Percentiles rank a stretch among this genome's conserved stretches.
Evolutionary conservation across 306 rosid genomes (phyloP).

Genomic region (Cicer pinnatifidum): DNA sequence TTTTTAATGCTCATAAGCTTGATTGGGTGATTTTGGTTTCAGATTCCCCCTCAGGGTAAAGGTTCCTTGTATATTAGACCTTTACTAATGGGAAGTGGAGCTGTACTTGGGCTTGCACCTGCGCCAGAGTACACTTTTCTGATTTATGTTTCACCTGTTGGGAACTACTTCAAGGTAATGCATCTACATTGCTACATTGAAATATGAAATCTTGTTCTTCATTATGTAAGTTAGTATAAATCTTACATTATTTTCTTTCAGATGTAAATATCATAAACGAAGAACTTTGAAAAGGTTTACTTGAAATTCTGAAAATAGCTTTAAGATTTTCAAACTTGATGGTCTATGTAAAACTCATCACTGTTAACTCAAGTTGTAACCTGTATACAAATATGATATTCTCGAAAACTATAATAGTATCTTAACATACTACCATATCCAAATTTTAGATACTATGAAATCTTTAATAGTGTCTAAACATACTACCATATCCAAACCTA

Average conservation of each 20-base stretch:
- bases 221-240: constrained; percentile 18
- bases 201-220: background rate
- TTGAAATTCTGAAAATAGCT: background rate
- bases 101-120: constrained; percentile 96
- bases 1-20: constrained; percentile 23
- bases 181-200: constrained; percentile 1
- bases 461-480: background rate
- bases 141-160: constrained; percentile 94
- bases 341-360: background rate
- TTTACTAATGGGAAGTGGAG: constrained; percentile 94
- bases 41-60: constrained; percentile 92
- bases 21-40: constrained; percentile 46
- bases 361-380: background rate
- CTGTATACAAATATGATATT: constrained; percentile 7
- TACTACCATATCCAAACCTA: background rate
- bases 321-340: constrained; percentile 8
- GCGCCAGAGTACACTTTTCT: constrained; percentile 96
- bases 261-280: background rate
- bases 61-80: constrained; percentile 97
- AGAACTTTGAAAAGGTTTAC: constrained; percentile 28
- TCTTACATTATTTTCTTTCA: constrained; percentile 21
- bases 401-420: background rate
- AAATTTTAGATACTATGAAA: too few relatives aligned
- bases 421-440: background rate
- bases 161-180: constrained; percentile 93